Percentiles rank a stretch among this genome's conserved stretches.
Conservation (phyloP, 768 basidiomycete species). For the Rhizopogon vulgaris region DNA sequence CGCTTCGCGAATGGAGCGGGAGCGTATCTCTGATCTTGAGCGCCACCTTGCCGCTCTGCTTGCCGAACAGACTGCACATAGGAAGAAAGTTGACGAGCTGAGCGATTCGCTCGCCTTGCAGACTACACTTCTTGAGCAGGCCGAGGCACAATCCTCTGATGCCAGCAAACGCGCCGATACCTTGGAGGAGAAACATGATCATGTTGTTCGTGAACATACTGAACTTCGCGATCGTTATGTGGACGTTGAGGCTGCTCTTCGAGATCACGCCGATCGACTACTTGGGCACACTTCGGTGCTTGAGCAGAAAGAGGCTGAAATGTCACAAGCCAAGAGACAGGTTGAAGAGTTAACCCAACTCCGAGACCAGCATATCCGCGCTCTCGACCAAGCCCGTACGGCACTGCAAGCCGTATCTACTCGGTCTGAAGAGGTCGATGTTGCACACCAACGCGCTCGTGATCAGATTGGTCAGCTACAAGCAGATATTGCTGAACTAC, state of each 20-base stretch:
- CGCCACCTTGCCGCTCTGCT: conserved; percentile 55
- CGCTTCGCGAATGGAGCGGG: conserved; percentile 64
- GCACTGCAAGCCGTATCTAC: conserved; percentile 73
- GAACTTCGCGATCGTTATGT: conserved; percentile 64
- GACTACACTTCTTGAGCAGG: conserved; percentile 70
- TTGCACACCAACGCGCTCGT: conserved; percentile 62
- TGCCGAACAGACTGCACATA: conserved; percentile 57
- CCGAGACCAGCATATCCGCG: conserved; percentile 80
- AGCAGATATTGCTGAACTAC: conserved; percentile 69
- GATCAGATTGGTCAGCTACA: conserved; percentile 69
- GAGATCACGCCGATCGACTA: conserved; percentile 73
- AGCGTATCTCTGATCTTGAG: conserved; percentile 73
- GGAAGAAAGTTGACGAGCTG: conserved; percentile 68
- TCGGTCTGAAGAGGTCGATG: conserved; percentile 75
- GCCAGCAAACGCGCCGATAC: conserved; percentile 70
- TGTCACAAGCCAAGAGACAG: conserved; percentile 54
- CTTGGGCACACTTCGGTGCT: conserved; percentile 66
- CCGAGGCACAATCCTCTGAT: conserved; percentile 72
- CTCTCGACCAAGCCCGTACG: conserved; percentile 77
- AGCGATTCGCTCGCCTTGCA: conserved; percentile 70
- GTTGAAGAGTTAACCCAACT: conserved; percentile 65
- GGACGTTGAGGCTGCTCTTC: conserved; percentile 54
- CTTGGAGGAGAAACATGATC: conserved; percentile 63
- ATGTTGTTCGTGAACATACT: conserved; percentile 55
- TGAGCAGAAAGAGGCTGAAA: conserved; percentile 79